Evolutionary conservation across 352 stramenopile species (phyloP).

Genomic region (Phytophthora pluvialis): DNA sequence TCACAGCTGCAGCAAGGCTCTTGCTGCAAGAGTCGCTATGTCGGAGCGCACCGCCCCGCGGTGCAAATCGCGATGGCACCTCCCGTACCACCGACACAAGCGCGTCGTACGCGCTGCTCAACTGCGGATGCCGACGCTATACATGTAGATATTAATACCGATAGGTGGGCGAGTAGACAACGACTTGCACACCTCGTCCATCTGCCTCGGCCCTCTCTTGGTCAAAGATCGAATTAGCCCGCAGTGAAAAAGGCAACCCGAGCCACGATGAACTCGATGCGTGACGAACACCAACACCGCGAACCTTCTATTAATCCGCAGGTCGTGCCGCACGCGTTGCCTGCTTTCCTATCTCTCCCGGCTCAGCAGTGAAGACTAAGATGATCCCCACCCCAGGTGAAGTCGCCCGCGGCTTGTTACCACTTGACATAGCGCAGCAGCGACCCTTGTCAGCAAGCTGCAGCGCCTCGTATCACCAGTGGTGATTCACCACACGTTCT

Average conservation of each 20-base stretch:
- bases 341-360: neutral
- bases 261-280: neutral
- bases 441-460: neutral
- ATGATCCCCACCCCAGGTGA: neutral
- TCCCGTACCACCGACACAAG: slow-evolving; percentile 25
- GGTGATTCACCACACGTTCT: slow-evolving; percentile 35
- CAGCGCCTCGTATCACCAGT: slow-evolving; percentile 1
- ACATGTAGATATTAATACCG: too few species aligned
- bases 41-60: neutral
- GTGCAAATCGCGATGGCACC: slow-evolving; percentile 26
- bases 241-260: neutral
- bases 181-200: neutral
- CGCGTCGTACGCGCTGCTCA: slow-evolving; percentile 16
- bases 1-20: neutral
- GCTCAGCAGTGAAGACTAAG: neutral
- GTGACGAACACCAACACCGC: neutral
- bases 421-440: neutral
- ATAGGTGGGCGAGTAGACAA: too few species aligned
- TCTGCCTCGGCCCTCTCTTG: neutral
- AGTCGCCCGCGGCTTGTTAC: neutral
- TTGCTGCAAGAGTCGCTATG: neutral
- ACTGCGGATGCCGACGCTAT: neutral
- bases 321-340: neutral
- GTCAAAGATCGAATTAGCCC: too few species aligned
- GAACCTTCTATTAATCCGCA: slow-evolving; percentile 6